Evolutionary conservation across 192 early-diverging fungal species (phyloP).

Genomic region (Chytriomyces hyalinus): DNA sequence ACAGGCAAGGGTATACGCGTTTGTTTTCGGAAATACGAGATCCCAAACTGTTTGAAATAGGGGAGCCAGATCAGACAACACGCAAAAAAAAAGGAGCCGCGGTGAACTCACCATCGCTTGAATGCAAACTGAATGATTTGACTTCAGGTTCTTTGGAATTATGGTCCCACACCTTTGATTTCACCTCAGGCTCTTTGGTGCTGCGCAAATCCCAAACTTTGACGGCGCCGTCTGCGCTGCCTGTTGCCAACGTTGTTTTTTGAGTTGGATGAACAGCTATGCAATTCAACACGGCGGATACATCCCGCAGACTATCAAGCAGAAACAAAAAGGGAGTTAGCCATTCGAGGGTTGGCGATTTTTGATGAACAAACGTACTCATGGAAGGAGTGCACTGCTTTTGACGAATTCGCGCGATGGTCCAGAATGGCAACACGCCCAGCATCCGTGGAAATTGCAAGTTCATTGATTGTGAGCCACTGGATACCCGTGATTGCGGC

Average conservation of each 20-base stretch:
- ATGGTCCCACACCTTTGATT: background rate
- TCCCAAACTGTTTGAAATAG: slow-evolving; percentile 3
- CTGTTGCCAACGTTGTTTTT: slow-evolving; percentile 12
- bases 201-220: slow-evolving; percentile 25
- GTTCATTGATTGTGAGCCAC: slow-evolving; percentile 6
- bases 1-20: slow-evolving; percentile 41
- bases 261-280: slow-evolving; percentile 14
- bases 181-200: background rate
- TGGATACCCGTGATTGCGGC: slow-evolving; percentile 5
- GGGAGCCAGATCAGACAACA: background rate
- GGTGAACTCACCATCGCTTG: background rate
- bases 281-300: background rate
- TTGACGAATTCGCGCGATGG: background rate
- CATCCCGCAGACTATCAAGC: background rate
- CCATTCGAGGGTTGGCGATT: background rate
- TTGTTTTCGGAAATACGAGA: slow-evolving; percentile 13
- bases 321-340: background rate
- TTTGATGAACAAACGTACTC: background rate
- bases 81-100: background rate
- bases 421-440: slow-evolving; percentile 12
- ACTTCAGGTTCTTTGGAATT: slow-evolving; percentile 17
- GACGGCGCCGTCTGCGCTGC: slow-evolving; percentile 8
- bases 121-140: background rate
- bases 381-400: background rate
- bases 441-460: slow-evolving; percentile 10